phyloP scores from a whole-genome alignment of 441 rosid species.

The Populus hybrid region DNA sequence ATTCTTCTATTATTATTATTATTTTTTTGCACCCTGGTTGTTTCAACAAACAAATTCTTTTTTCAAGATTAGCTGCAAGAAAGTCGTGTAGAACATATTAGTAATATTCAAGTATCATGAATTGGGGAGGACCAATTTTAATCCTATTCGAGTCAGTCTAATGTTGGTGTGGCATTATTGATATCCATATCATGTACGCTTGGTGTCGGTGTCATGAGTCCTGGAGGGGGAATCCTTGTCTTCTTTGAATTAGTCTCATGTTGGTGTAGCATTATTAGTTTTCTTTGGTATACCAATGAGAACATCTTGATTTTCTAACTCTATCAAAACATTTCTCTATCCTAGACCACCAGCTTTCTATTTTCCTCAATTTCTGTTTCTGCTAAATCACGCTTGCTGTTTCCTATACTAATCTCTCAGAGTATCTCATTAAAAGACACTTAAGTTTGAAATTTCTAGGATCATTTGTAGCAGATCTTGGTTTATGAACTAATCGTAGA shows the following conservation, averaged over 20 bases:
- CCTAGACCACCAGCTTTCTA: not conserved
- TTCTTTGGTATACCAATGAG: not conserved
- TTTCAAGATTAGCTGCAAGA: not conserved
- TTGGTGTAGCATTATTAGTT: not conserved
- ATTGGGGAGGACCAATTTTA: not conserved
- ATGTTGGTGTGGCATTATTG: not conserved
- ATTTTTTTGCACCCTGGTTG: not conserved
- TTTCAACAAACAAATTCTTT: not conserved
- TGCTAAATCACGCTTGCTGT: too few species aligned
- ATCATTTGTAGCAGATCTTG: not conserved
- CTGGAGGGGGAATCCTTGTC: not conserved
- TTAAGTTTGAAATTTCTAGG: not conserved
- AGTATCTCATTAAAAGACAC: not conserved
- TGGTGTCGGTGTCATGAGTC: not conserved
- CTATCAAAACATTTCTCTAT: not conserved
- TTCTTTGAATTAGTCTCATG: constrained; percentile 2
- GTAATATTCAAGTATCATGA: not conserved
- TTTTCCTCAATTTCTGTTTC: not conserved
- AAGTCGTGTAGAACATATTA: not conserved
- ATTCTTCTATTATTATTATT: not conserved
- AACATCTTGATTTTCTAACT: not conserved
- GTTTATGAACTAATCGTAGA: not conserved
- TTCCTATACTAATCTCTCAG: not conserved
- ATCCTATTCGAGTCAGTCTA: not conserved
- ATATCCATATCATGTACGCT: not conserved